Percentiles rank a stretch among this genome's conserved stretches.
phyloP scores from a whole-genome alignment of 2,329 filamentous ascomycete genomes.

The Chaetomium sp. region DNA sequence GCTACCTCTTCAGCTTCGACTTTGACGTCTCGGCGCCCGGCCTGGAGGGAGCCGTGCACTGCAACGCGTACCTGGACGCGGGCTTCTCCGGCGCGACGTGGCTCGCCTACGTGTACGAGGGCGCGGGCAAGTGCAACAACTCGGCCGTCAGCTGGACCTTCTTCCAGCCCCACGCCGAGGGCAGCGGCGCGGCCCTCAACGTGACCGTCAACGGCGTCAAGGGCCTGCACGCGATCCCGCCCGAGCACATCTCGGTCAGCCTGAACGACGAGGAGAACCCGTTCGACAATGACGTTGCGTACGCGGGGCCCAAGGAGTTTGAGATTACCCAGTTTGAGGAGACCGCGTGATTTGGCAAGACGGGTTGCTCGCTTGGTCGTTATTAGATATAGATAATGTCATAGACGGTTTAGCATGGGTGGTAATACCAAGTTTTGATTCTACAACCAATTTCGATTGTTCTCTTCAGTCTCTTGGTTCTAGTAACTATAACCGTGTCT shows the following conservation, averaged over 20 bases:
- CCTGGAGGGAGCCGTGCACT: neutral
- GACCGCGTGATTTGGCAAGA: neutral
- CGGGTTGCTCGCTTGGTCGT: neutral
- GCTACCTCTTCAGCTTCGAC: neutral
- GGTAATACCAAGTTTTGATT: neutral
- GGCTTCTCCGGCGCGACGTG: constrained; percentile 16
- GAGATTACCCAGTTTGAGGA: constrained; percentile 9
- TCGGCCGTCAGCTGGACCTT: constrained; percentile 10
- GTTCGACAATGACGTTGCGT: constrained; percentile 15
- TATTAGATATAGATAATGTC: neutral
- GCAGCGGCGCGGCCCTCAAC: constrained; percentile 7
- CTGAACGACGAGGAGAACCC: constrained; percentile 6
- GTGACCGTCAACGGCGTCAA: constrained; percentile 13
- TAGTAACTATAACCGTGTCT: too few relatives aligned
- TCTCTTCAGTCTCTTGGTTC: too few relatives aligned
- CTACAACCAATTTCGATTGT: too few relatives aligned
- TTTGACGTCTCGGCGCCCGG: constrained; percentile 11
- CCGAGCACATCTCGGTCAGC: constrained; percentile 1
- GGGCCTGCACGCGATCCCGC: neutral
- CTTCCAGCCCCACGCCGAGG: neutral
- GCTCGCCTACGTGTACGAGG: constrained; percentile 14
- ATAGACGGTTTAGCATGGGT: neutral
- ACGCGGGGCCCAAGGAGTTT: constrained; percentile 12
- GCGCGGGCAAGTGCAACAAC: constrained; percentile 13
- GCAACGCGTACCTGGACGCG: constrained; percentile 4